phyloP scores from a whole-genome alignment of 352 stramenopile species.

The Globisporangium viniferum region DNA sequence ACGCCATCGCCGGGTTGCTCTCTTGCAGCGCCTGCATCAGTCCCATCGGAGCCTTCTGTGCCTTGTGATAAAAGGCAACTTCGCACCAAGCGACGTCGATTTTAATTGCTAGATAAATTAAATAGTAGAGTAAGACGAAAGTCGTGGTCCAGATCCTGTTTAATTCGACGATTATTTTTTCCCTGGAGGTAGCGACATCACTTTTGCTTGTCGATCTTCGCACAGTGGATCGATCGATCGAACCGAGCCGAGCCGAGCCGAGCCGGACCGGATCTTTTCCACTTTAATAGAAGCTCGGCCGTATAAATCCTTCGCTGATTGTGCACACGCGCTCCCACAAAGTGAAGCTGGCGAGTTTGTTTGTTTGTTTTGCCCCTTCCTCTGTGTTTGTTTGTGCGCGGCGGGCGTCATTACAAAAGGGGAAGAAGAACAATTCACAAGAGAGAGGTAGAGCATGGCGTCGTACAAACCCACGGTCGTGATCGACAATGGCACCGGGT shows the following conservation, averaged over 20 bases:
- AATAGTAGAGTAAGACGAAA: too few species aligned
- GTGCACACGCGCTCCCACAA: not conserved
- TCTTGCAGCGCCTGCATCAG: constrained; percentile 54
- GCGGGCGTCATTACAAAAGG: constrained; percentile 6
- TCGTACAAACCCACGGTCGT: constrained; percentile 91
- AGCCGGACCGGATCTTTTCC: constrained; percentile 7
- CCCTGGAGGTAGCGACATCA: too few species aligned
- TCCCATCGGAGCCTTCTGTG: constrained; percentile 25
- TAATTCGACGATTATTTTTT: too few species aligned
- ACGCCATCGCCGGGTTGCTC: constrained; percentile 27
- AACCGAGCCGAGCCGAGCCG: not conserved
- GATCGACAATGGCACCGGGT: constrained; percentile 96
- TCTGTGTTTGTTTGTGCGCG: not conserved
- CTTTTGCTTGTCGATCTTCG: too few species aligned
- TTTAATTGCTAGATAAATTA: too few species aligned
- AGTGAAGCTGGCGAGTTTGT: constrained; percentile 11
- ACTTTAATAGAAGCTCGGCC: not conserved
- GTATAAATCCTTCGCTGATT: not conserved
- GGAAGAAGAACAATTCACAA: constrained; percentile 1
- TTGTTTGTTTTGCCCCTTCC: too few species aligned
- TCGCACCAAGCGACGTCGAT: too few species aligned
- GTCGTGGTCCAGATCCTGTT: too few species aligned
- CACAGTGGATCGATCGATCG: not conserved
- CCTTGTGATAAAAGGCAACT: too few species aligned
- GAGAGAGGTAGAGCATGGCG: constrained; percentile 35